Evolutionary conservation across 495 filamentous ascomycete genomes (phyloP), one percentile per base, ranked within the genome.

Genomic region (Parathielavia appendiculata): DNA sequence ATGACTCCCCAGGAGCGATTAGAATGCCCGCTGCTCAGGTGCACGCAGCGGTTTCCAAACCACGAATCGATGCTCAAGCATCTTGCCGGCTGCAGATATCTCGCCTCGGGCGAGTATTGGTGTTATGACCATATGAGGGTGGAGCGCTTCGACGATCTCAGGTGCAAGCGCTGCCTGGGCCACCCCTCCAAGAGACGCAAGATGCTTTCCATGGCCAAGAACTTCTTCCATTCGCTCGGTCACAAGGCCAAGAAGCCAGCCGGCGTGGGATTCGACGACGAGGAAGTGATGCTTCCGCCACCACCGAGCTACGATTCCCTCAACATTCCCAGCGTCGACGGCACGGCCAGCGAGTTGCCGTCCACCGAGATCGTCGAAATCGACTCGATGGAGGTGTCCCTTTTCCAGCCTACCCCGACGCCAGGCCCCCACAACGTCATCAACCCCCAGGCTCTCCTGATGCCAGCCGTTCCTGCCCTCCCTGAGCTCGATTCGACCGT

Each of bases 41-140:
- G 76, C 56, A 68, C 66, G 20, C 65, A 72, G 52, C 71, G 55
- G 7, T 74, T 78, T 58, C 55, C 65, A 32, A 67, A 73, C 66
- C 75, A 78, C 59, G 74, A 79, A 48, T 47, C 64, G 19, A 76
- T 79, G 75, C 70, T 78, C 51, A 74, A 66, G 58, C 77, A 78
- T 40, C 61, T 78, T 4, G 69, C 67, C 39, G 63, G 63, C 39
- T 78, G 76, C 58, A 53, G 59, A 6, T 68, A 73, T 59, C 74
- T 79, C 32, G 59, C 72, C 48, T 69, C 67, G 0, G 72, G 76
- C 8, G 74, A 79, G 66, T 78, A 78, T 32, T 63, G 73, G 65
- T 79, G 76, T 60, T 76, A 75, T 59, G 70, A 78, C 39, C 75
- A 75, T 58, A 74, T 70, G 64, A 72, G 71, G 52, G 65, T 76